Evolutionary conservation across 345 rosid genomes (phyloP).

Genomic region (Mangifera indica): DNA sequence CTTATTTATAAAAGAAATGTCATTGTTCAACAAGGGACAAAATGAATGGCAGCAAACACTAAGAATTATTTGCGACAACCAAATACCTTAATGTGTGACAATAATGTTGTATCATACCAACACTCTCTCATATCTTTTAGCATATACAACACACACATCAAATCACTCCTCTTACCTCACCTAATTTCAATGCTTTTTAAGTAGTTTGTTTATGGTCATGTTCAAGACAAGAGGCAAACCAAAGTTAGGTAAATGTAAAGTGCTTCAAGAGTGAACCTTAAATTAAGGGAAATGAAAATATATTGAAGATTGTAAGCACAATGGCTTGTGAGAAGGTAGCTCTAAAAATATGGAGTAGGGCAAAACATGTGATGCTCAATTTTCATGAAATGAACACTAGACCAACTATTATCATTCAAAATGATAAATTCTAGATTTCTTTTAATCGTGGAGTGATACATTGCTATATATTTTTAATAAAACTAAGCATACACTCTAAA

Average conservation of each 20-base stretch:
- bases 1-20: background rate
- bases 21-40: background rate
- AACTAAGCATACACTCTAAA: too few relatives aligned
- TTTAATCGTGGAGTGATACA: background rate
- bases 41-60: background rate
- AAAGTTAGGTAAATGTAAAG: background rate
- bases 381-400: background rate
- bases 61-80: background rate
- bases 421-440: background rate
- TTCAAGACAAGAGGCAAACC: background rate
- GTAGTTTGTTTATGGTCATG: background rate
- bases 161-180: background rate
- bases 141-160: background rate
- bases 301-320: background rate
- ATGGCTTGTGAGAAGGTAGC: background rate
- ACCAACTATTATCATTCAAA: background rate
- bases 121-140: background rate
- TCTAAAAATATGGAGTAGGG: background rate
- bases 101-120: background rate
- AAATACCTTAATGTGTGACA: background rate
- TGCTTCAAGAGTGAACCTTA: background rate
- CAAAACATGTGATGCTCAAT: conserved; percentile 3
- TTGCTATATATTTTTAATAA: too few relatives aligned
- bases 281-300: background rate
- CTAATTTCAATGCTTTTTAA: background rate